phyloP scores from a whole-genome alignment of 2,329 filamentous ascomycete genomes.

The Apiospora sp. region DNA sequence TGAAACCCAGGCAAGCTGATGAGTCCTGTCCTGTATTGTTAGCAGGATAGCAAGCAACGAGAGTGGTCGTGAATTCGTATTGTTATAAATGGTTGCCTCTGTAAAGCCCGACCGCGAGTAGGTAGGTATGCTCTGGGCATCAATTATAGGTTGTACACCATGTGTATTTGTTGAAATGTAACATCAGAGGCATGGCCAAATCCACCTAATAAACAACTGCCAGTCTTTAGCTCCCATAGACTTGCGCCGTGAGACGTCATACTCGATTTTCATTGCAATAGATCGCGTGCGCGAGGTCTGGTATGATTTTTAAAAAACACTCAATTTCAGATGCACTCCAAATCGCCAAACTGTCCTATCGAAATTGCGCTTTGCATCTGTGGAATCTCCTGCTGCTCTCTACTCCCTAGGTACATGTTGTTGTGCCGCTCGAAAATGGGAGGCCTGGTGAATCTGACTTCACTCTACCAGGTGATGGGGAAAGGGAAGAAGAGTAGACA shows the following conservation, averaged over 20 bases:
- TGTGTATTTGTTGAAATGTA: not conserved
- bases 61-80: not conserved
- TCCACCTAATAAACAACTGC: slow-evolving; percentile 5
- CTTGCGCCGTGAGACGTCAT: slow-evolving; percentile 12
- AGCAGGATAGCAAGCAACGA: not conserved
- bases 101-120: not conserved
- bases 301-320: slow-evolving; percentile 25
- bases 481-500: slow-evolving; percentile 15
- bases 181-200: not conserved
- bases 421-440: slow-evolving; percentile 1
- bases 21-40: not conserved
- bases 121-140: not conserved
- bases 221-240: slow-evolving; percentile 5
- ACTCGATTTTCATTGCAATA: not conserved
- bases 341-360: slow-evolving; percentile 60
- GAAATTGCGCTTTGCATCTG: slow-evolving; percentile 50
- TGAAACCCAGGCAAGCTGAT: not conserved
- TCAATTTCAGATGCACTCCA: slow-evolving; percentile 55
- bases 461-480: not conserved
- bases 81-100: not conserved
- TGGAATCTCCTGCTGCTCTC: slow-evolving; percentile 40
- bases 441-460: slow-evolving; percentile 14
- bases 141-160: not conserved
- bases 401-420: slow-evolving; percentile 37
- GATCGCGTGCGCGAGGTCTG: not conserved